Base-by-base conservation (phyloP, 2,329 filamentous ascomycete species). In the Monosporascus sp. region DNA sequence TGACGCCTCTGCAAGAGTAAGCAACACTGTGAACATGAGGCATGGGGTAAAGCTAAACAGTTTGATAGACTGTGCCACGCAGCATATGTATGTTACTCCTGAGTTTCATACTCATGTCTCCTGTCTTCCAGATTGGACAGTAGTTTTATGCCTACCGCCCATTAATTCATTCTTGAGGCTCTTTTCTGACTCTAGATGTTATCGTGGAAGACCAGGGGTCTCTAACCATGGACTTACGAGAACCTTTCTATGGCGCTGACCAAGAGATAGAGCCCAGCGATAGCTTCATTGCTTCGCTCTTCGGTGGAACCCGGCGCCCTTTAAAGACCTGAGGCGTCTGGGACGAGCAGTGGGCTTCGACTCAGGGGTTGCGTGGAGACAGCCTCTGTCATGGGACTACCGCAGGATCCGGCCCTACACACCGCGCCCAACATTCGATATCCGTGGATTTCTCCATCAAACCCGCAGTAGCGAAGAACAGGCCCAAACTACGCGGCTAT, bases 241-340 rank as follows among this genome's bases (percentile, higher is more conserved):
- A 70, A 55, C 68, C 68, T 1, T 71, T 64, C 56, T 71, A 70
- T 51, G 68, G 68, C 7, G 63, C 56, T 3, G 68, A 70, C 43
- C 58, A 70, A 7, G 67, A 70, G 51, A 71, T 70, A 66, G 68
- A 70, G 50, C 61, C 70, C 7, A 67, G 68, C 24, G 65, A 70
- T 49, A 70, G 65, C 57, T 69, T 70, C 55, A 51, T 71, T n/a
- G 63, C 65, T 11, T 59, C 62, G n/a, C 57, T 69, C 2, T 71
- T 70, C 51, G 65, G 67, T 7, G 67, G 66, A 45, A 63, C 5
- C 69, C 68, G 0, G 62, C 68, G 5, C 65, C 68, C 3, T 56
- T 69, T 18, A 56, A 56, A 41, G 50, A 57, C 9, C 26, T 54
- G 15, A 24, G 44, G 2, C 49, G 50, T n/a, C 47, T 60, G 9